phyloP scores from a whole-genome alignment of 805 yeast genomes.

The Kodamaea hsintzibuensis region DNA sequence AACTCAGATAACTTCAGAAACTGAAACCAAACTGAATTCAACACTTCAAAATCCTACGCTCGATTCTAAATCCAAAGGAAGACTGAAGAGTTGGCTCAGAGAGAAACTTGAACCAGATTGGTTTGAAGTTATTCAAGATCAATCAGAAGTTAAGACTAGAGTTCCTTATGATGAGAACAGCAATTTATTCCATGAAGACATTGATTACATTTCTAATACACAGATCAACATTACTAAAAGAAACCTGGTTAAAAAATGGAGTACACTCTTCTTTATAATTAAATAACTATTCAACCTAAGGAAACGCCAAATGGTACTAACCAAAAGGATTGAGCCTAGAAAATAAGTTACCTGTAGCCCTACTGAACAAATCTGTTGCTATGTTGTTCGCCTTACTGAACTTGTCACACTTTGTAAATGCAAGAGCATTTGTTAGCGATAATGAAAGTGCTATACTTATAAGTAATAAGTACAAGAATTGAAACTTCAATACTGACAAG shows the following conservation, averaged over 20 bases:
- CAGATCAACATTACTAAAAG: not conserved
- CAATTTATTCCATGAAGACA: not conserved
- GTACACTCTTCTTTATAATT: not conserved
- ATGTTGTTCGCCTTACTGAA: slow-evolving; percentile 79
- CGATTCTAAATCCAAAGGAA: too few relatives aligned
- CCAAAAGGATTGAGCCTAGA: slow-evolving; percentile 48
- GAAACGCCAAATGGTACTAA: not conserved
- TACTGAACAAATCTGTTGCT: slow-evolving; percentile 58
- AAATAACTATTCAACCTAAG: not conserved
- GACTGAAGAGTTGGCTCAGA: not conserved
- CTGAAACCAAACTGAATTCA: too few relatives aligned
- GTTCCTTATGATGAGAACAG: not conserved
- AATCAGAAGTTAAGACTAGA: not conserved
- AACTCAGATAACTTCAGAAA: too few relatives aligned
- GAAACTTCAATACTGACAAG: slow-evolving; percentile 75
- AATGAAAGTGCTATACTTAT: slow-evolving; percentile 69
- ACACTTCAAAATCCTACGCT: too few relatives aligned
- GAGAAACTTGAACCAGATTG: not conserved
- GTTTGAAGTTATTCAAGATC: not conserved
- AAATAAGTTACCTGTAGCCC: slow-evolving; percentile 48
- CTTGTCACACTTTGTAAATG: slow-evolving; percentile 89
- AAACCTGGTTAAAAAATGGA: not conserved
- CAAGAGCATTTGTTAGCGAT: slow-evolving; percentile 81
- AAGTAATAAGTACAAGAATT: slow-evolving; percentile 64
- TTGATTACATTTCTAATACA: not conserved